A percentile compares a stretch with the other conserved stretches of the same genome.
phyloP scores from a whole-genome alignment of 108 stramenopile genomes.

The Asterionellopsis glacialis region DNA sequence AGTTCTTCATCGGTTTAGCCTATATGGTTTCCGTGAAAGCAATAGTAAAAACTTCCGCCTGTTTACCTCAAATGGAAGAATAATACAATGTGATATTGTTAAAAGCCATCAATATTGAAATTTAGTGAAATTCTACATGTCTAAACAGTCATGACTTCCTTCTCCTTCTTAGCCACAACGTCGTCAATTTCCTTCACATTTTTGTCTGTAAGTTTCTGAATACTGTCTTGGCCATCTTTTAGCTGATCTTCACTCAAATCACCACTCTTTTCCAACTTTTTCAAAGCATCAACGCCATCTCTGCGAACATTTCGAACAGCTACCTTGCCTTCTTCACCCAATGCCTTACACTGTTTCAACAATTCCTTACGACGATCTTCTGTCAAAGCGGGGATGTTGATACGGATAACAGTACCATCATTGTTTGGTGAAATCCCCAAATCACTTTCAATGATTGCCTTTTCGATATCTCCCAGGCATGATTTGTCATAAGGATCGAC shows the following conservation, averaged over 20 bases:
- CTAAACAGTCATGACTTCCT: slow-evolving; percentile 92
- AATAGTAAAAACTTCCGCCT: no score
- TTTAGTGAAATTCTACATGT: neutral
- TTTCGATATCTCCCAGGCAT: slow-evolving; percentile 65
- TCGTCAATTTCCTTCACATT: slow-evolving; percentile 85
- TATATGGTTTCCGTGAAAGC: no score
- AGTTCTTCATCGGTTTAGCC: no score
- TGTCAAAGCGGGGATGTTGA: slow-evolving; percentile 90
- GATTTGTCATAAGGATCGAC: slow-evolving; percentile 88
- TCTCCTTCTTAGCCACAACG: slow-evolving; percentile 86
- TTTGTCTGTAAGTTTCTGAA: slow-evolving; percentile 91
- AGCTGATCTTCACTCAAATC: slow-evolving; percentile 84
- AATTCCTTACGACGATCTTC: slow-evolving; percentile 96
- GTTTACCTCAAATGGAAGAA: no score
- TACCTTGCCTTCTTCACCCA: slow-evolving; percentile 95
- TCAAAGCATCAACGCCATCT: slow-evolving; percentile 83
- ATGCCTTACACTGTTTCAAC: slow-evolving; percentile 87
- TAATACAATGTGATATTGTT: no score
- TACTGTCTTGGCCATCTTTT: slow-evolving; percentile 68
- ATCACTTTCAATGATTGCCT: slow-evolving; percentile 84
- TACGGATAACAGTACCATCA: slow-evolving; percentile 85
- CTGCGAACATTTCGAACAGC: slow-evolving; percentile 84
- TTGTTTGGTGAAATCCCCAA: slow-evolving; percentile 88
- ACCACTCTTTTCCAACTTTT: slow-evolving; percentile 88
- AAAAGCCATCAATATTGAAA: neutral